Base-by-base conservation (phyloP, 2,329 filamentous ascomycete species). In the Sporothrix curviconia region DNA sequence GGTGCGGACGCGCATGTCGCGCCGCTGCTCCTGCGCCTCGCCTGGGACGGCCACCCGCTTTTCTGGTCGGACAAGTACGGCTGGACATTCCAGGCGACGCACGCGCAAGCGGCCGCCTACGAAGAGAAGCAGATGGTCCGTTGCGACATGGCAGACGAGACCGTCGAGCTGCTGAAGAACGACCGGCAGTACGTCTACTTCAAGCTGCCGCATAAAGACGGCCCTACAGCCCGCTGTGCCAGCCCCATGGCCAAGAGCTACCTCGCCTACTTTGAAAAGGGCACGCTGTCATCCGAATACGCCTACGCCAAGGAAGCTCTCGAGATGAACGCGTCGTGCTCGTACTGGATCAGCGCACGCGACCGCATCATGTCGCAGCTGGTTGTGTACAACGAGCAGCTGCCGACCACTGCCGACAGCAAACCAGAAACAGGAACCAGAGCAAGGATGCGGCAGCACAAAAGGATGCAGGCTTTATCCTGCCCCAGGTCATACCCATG, bases 321-420 rank as follows among this genome's bases (percentile, higher is more conserved):
- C 43, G 89, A 97, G 65, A 99, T 99, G 94, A 99, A 99, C 65
- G 91, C 94, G 0, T 96, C 91, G 0, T 99, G 95, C 69, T 97
- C 92, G 0, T 99, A 99, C 72, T 99, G 95, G 94, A 97, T 99
- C 65, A 96, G 90, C 66, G 92, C 94, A 15, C 82, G 94, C 61
- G 90, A 96, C 67, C 80, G 94, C 51, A 99, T 99, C 71, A 92
- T 77, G 79, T 89, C 86, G n/a, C 94, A 99, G 67, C 89, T 97
- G 79, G 92, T 95, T 2, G 88, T 99, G 1, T 96, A 95, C 68
- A 79, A 46, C 3, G 39, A 56, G 14, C 51, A 55, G 50, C 43
- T 51, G 24, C 36, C 51, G 14, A 8, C 28, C 4, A 36, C 12
- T 19, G 8, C 42, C n/a, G 15, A 19, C 19, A 25, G 24, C 7